phyloP scores from a whole-genome alignment of 306 rosid species.

The Leucaena leucocephala region DNA sequence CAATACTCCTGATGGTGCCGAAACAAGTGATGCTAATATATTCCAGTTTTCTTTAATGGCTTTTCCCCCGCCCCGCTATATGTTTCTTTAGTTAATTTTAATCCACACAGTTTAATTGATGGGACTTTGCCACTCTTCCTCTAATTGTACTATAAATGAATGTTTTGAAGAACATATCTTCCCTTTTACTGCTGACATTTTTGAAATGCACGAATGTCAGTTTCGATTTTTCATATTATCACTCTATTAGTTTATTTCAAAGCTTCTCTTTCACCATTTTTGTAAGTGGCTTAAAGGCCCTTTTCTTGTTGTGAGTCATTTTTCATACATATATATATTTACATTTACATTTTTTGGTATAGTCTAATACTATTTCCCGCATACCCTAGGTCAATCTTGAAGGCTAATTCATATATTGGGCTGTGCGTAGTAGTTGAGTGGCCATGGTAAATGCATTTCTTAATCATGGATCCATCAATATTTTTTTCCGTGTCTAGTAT shows the following conservation, averaged over 20 bases:
- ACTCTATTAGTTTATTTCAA: background rate
- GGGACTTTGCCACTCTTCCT: constrained; percentile 16
- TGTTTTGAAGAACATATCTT: background rate
- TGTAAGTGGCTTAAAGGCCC: background rate
- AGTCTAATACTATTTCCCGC: too few relatives aligned
- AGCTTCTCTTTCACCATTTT: background rate
- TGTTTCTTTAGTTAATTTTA: background rate
- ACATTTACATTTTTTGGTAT: background rate
- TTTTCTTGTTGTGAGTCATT: background rate
- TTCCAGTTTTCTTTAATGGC: background rate
- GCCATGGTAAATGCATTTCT: background rate
- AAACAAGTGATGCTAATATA: background rate
- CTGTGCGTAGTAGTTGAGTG: background rate
- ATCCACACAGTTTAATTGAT: background rate
- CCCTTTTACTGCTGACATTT: background rate
- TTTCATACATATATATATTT: background rate
- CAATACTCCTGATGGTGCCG: background rate
- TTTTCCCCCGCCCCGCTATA: background rate
- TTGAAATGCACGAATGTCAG: background rate
- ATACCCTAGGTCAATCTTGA: background rate
- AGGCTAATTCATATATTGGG: background rate
- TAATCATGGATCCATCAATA: background rate
- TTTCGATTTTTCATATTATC: background rate
- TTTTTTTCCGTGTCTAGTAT: background rate
- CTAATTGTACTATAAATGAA: constrained; percentile 7